Evolutionary conservation across 495 filamentous ascomycete genomes (phyloP).

Genomic region (Penicillium coffeae): DNA sequence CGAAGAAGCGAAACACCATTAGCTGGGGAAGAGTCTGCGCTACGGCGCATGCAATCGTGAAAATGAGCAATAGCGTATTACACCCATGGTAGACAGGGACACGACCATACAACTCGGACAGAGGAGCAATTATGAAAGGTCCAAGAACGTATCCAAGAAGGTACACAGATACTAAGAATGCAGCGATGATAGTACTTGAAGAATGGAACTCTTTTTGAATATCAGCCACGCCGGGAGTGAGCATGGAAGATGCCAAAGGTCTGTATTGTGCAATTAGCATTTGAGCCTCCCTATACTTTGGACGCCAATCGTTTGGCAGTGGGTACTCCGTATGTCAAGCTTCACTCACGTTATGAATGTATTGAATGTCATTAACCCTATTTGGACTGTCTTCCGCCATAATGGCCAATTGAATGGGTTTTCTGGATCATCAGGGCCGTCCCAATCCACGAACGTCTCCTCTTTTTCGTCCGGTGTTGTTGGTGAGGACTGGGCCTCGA

Average conservation of each 20-base stretch:
- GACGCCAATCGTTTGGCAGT: not conserved
- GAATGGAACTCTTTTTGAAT: slow-evolving; percentile 53
- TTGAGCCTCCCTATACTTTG: too few species aligned
- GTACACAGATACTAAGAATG: slow-evolving; percentile 42
- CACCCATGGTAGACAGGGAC: slow-evolving; percentile 38
- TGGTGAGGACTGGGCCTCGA: slow-evolving; percentile 1
- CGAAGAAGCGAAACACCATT: slow-evolving; percentile 45
- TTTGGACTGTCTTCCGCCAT: slow-evolving; percentile 44
- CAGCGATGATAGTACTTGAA: slow-evolving; percentile 24
- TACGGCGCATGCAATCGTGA: slow-evolving; percentile 45
- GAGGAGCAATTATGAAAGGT: slow-evolving; percentile 38
- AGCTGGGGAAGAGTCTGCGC: slow-evolving; percentile 36
- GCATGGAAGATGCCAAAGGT: slow-evolving; percentile 59
- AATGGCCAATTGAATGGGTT: slow-evolving; percentile 61
- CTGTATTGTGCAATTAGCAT: slow-evolving; percentile 6
- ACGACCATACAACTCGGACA: slow-evolving; percentile 45
- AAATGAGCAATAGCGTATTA: slow-evolving; percentile 41
- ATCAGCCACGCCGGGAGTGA: slow-evolving; percentile 55
- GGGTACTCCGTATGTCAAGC: slow-evolving; percentile 1
- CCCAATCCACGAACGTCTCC: slow-evolving; percentile 41
- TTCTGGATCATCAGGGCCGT: slow-evolving; percentile 52
- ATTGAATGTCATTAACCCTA: slow-evolving; percentile 43
- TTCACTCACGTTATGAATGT: slow-evolving; percentile 53
- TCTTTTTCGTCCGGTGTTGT: not conserved
- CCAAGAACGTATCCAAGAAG: slow-evolving; percentile 36